A percentile compares a stretch with the other conserved stretches of the same genome.
Evolutionary conservation across 352 stramenopile genomes (phyloP).

Genomic region (Globisporangium acanthophoron): DNA sequence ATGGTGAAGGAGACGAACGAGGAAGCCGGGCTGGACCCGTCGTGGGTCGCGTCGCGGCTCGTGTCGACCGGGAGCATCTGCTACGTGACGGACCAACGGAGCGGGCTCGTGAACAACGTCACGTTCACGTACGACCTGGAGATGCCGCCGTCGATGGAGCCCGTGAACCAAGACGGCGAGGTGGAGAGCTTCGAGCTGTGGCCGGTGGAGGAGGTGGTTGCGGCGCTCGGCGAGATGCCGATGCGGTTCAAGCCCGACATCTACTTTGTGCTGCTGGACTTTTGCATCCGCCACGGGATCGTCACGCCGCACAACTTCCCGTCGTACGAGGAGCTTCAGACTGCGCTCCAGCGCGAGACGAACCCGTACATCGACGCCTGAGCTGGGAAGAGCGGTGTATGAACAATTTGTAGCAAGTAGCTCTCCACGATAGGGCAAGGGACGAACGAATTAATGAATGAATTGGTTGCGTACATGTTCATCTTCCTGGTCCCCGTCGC

Average conservation of each 20-base stretch:
- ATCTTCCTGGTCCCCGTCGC: too few relatives aligned
- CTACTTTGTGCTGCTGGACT: slow-evolving; percentile 60
- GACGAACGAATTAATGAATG: too few relatives aligned
- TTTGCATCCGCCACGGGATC: slow-evolving; percentile 53
- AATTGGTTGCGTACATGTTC: too few relatives aligned
- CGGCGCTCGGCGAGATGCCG: slow-evolving; percentile 32
- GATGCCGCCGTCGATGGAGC: slow-evolving; percentile 28
- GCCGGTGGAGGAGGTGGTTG: slow-evolving; percentile 29
- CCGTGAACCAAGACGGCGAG: slow-evolving; percentile 49
- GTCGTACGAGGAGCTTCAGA: slow-evolving; percentile 38
- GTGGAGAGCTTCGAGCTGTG: slow-evolving; percentile 60
- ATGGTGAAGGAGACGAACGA: slow-evolving; percentile 72
- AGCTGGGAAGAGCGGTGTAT: too few relatives aligned
- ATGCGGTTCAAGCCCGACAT: slow-evolving; percentile 67
- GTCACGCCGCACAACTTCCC: slow-evolving; percentile 47
- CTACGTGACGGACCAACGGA: slow-evolving; percentile 45
- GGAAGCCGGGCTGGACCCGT: slow-evolving; percentile 41
- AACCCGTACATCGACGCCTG: slow-evolving; percentile 18
- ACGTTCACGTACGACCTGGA: slow-evolving; percentile 71
- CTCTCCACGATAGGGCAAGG: too few relatives aligned
- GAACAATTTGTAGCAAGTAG: too few relatives aligned
- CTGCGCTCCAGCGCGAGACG: slow-evolving; percentile 18
- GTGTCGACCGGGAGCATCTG: slow-evolving; percentile 42
- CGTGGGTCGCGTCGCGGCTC: slow-evolving; percentile 28
- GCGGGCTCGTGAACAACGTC: slow-evolving; percentile 57